Evolutionary conservation across 345 rosid species (phyloP), one percentile per base, ranked within the genome.

Genomic region (Melaleuca quinquenervia): DNA sequence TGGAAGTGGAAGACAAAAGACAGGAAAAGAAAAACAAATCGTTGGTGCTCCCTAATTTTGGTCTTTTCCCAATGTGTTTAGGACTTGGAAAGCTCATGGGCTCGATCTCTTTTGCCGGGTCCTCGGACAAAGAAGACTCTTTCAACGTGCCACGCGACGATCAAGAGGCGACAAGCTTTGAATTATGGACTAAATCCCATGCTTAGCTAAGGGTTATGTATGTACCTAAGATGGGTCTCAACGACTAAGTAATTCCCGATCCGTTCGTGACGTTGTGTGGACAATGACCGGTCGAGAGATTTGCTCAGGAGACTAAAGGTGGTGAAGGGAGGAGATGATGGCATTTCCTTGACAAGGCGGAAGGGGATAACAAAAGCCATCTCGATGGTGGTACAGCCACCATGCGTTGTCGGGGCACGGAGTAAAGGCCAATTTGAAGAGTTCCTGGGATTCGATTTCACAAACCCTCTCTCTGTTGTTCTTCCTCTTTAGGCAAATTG

Each of bases 1-100:
- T 0, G 0, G 0, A 36, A 24, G 80, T 18, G 80, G 48, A 32
- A 8, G 78, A 36, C 0, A 32, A 16, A 16, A 3, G 1, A 16
- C 27, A 14, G 5, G 27, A 12, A 60, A 2, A 1, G 2, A 50
- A 50, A 54, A 55, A 54, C 20, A 22, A 54, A 0, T 3, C 14
- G 45, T 32, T 7, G 3, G 76, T 64, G 76, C 76, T 64, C 56
- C 20, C 11, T 0, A 8, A 8, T 62, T 15, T 3, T 3, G 3
- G 76, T 3, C 76, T 3, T 3, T 64, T 29, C 6, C 15, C 44
- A 7, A 62, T 29, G 2, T 7, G 7, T 29, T 32, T 62, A 62
- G 75, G 41, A 5, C 29, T 41, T 36, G 80, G 20, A 70, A 70
- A 70, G 0, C 10, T 36, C 2, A 0, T 2, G 48, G 48, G 0